Evolutionary conservation across 371 early-diverging fungal species (phyloP).

Genomic region (Haplosporangium sp.): DNA sequence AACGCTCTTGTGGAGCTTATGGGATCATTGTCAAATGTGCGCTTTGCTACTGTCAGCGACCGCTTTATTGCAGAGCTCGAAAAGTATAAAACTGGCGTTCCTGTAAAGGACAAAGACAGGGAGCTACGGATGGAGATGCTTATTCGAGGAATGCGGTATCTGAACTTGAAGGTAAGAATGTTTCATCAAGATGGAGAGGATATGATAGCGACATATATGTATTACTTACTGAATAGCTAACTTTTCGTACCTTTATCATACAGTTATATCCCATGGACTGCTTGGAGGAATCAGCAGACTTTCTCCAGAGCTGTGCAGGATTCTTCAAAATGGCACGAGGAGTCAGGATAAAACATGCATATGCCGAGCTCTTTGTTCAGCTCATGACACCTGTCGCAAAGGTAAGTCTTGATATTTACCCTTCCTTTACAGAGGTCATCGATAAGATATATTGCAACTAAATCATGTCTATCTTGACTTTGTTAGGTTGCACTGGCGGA

Average conservation of each 20-base stretch:
- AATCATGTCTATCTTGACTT: neutral
- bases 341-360: conserved; percentile 89
- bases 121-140: conserved; percentile 89
- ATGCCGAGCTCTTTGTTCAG: conserved; percentile 89
- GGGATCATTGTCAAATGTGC: conserved; percentile 87
- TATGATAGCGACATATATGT: neutral
- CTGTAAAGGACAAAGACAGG: conserved; percentile 66
- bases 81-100: conserved; percentile 61
- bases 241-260: neutral
- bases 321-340: conserved; percentile 89
- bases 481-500: conserved; percentile 88
- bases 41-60: conserved; percentile 94
- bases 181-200: neutral
- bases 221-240: neutral
- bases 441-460: neutral
- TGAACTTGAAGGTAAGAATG: conserved; percentile 81
- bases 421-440: too few species aligned
- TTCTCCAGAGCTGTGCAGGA: conserved; percentile 86
- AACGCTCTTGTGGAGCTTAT: conserved; percentile 90
- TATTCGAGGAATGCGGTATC: conserved; percentile 89
- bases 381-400: conserved; percentile 91
- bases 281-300: conserved; percentile 94
- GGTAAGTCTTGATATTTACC: conserved; percentile 55
- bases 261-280: conserved; percentile 92
- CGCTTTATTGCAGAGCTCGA: conserved; percentile 91